A percentile compares a stretch with the other conserved stretches of the same genome.
Evolutionary conservation across 257 asterid species (phyloP).

Genomic region (Thymus quinquecostatus): DNA sequence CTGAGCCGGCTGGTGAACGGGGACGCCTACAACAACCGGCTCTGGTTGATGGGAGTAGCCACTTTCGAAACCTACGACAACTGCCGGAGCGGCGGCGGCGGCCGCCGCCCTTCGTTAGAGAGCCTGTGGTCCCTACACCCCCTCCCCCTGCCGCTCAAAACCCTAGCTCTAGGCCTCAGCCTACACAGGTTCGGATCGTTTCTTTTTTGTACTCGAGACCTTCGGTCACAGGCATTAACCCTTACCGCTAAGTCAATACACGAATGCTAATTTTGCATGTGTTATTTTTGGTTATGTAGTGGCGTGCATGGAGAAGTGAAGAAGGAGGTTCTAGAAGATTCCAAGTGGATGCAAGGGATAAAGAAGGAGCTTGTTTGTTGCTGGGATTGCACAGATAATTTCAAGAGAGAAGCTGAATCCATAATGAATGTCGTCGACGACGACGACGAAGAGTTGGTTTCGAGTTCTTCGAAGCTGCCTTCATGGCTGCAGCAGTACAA

Average conservation of each 20-base stretch:
- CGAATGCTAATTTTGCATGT: too few species aligned
- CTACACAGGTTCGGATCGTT: slow-evolving; percentile 51
- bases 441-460: slow-evolving; percentile 24
- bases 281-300: slow-evolving; percentile 24
- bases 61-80: slow-evolving; percentile 64
- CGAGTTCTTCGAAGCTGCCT: slow-evolving; percentile 64
- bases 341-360: slow-evolving; percentile 51
- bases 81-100: slow-evolving; percentile 60
- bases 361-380: slow-evolving; percentile 74
- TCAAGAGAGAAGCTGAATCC: slow-evolving; percentile 68
- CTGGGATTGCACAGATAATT: slow-evolving; percentile 67
- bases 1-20: slow-evolving; percentile 65
- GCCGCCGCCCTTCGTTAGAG: slow-evolving; percentile 70
- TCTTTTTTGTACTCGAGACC: too few species aligned
- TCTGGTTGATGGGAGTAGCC: slow-evolving; percentile 82
- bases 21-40: slow-evolving; percentile 38
- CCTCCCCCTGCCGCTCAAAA: slow-evolving; percentile 58
- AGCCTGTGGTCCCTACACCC: slow-evolving; percentile 85
- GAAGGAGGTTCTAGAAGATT: slow-evolving; percentile 50
- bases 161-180: slow-evolving; percentile 68
- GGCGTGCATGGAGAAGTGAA: slow-evolving; percentile 48
- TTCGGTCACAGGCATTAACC: too few species aligned
- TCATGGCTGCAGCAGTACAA: slow-evolving; percentile 84
- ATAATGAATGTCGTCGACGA: slow-evolving; percentile 24
- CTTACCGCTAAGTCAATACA: too few species aligned